Base-by-base conservation (phyloP, 306 rosid species). In the Cyamopsis tetragonoloba region DNA sequence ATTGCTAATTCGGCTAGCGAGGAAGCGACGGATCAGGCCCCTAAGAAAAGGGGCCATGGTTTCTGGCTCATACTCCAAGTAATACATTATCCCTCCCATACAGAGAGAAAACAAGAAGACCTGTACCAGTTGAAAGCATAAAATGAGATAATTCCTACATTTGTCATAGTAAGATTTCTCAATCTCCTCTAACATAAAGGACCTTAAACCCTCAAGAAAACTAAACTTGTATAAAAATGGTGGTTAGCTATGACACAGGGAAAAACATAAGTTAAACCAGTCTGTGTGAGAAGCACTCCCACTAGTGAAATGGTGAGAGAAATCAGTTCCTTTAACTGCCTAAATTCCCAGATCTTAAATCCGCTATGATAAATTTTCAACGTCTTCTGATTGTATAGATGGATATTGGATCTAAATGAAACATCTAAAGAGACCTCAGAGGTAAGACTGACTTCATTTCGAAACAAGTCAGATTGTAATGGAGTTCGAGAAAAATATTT, bases 61-160 rank as follows among this genome's bases (percentile, higher is more conserved):
- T 58, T 86, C 96, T 50, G 96, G 96, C 76, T 92, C 96, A 35
- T 92, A 77, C 43, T 92, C 96, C 76, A 92, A 83, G 86, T 84
- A 92, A 73, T 89, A 92, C 96, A 92, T 92, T 67, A 92, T 89
- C 54, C 96, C 96, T 76, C 98, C 98, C 98, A 92, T 92, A 67
- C 93, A 89, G 62, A 84, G 35, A 44, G 85, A 84, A 77, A 92
- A 92, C 83, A 92, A 65, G 78, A 89, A 78, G 60, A 87, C 96
- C 96, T 87, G 86, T 55, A 61, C 46, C 37, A 41, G 62, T 73
- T 23, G 34, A 62, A 72, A 59, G 48, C 48, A 73, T 56, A 68
- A 67, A 62, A 67, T 61, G 27, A 62, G 64, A 54, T 13, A 32
- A 49, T 37, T 15, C 48, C 61, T 7, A 71, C 30, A 20, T 56